Base-by-base conservation (phyloP, 129 eudicot genomes). In the Oenanthe sinensis region DNA sequence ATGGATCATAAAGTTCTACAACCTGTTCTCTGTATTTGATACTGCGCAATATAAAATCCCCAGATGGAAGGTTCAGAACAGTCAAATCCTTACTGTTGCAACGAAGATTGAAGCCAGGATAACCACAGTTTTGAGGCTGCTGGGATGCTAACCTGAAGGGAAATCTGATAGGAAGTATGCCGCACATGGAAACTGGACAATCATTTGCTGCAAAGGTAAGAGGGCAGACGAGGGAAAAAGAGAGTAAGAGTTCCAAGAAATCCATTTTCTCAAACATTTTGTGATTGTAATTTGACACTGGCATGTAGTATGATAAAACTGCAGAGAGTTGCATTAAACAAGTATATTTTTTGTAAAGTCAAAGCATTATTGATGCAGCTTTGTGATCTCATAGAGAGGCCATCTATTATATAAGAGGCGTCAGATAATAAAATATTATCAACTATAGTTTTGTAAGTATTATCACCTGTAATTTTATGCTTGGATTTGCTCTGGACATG, bases 51-150 rank as follows among this genome's bases (percentile, higher is more conserved):
- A 55, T 40, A 49, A 85, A 85, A 26, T 79, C 84, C 15, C 88
- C 88, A 5, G 75, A 71, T 26, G 85, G 83, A 17, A 85, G 81
- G 19, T 68, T 52, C 28, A 82, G 71, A 72, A 73, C 47, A 43
- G 84, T 33, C 20, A 36, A 68, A 9, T 33, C 72, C 6, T 72
- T 65, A 14, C 54, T 77, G 39, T 48, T 55, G 83, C 88, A 85
- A 17, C 26, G 42, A 6, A 85, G 75, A 30, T 47, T 22, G 76
- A 82, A 85, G 24, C 88, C 88, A 8, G 88, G 81, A 47, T 79
- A 79, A 75, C 85, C 81, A 48, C 88, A 85, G 42, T 67, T 46
- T 47, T 67, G 39, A 74, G 78, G 78, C 47, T 77, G 77, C 30
- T 47, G 60, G 69, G 43, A 39, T n/a, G 58, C 17, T 77, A 79